These are phyloP conservation scores for Fragilariopsis cylindrus DNA, from an alignment of 108 stramenopile species.

Conservation along the genomic window DNA sequence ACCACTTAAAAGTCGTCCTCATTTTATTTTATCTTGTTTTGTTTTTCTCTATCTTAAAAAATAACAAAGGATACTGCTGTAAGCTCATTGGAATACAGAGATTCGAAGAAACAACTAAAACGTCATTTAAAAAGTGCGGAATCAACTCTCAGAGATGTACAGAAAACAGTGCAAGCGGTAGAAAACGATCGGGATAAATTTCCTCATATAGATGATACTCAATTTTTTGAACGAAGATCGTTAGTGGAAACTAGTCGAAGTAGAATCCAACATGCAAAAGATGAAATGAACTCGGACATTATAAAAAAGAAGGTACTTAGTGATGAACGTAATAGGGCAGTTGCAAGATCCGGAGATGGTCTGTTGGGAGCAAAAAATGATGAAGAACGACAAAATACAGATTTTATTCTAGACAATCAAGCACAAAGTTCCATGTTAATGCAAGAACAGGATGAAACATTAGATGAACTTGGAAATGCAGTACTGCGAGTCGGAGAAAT, in stretches of 20 bases:
- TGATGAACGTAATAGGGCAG: constrained; percentile 71
- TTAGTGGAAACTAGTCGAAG: constrained; percentile 58
- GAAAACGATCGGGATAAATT: constrained; percentile 65
- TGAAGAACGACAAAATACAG: constrained; percentile 40
- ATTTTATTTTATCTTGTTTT: neutral
- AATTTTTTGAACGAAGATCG: constrained; percentile 56
- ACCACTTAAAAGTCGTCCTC: neutral
- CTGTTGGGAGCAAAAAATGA: constrained; percentile 40
- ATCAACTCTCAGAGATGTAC: constrained; percentile 65
- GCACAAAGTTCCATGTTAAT: constrained; percentile 77
- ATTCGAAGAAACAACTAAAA: constrained; percentile 77
- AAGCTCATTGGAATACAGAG: constrained; percentile 66
- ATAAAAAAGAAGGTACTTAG: constrained; percentile 59
- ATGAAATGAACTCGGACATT: constrained; percentile 59
- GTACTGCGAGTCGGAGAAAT: constrained; percentile 78
- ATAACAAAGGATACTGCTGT: constrained; percentile 64
- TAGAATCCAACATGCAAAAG: constrained; percentile 51
- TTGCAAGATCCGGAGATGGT: constrained; percentile 48
- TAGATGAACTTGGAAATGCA: constrained; percentile 80
- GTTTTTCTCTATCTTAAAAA: neutral
- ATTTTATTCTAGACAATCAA: constrained; percentile 47
- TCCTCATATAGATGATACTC: constrained; percentile 59
- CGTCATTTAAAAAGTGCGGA: constrained; percentile 75
- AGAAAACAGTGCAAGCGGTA: constrained; percentile 68
- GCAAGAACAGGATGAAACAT: constrained; percentile 81